Base-by-base conservation (phyloP, 2,329 filamentous ascomycete genomes). In the Clarireedia hainanense region DNA sequence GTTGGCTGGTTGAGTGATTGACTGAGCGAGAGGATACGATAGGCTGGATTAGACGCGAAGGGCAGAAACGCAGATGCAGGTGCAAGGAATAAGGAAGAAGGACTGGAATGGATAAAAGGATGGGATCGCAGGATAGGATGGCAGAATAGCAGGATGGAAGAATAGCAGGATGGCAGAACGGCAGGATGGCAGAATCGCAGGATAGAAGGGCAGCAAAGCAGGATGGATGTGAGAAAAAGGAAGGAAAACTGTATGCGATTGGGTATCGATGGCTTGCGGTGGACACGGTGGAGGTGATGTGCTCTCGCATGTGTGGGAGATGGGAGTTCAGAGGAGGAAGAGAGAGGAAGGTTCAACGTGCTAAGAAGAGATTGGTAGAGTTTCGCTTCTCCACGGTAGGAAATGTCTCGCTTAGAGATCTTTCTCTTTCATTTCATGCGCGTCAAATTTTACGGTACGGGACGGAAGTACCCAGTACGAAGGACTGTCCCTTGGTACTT, bases 361-460 rank as follows among this genome's bases (percentile, higher is more conserved):
- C 42, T 52, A 6, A 52, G 20, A 24, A 42, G 50, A 52, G 50
- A 52, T 52, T 52, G 50, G 50, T n/a, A 43, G 17, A 52, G 9
- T 6, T 45, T 20, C 9, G 10, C 20, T 45, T 24, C 17, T n/a
- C 17, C 17, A 40, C 39, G 39, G 17, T 40, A 5, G 15, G 14
- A 40, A 15, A 40, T n/a, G 9, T 15, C 17, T 50, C 15, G 23
- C 42, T 40, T 47, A 15, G 14, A n/a, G 14, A 40, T 40, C 39
- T 40, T 5, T 51, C 42, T 14, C 36, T 17, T 6, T n/a, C 14
- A 40, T 24, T 23, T 15, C 7, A 52, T 39, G 30, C 30, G 23
- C 42, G 15, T 52, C 50, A 27, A 52, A 52, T 52, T 39, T 47
- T 40, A 27, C 17, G 17, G n/a, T 15, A 17, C 14, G 4, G 23